These are phyloP conservation scores for Tylopilus intermedius DNA, from an alignment of 768 basidiomycete genomes.

Conservation along the genomic window DNA sequence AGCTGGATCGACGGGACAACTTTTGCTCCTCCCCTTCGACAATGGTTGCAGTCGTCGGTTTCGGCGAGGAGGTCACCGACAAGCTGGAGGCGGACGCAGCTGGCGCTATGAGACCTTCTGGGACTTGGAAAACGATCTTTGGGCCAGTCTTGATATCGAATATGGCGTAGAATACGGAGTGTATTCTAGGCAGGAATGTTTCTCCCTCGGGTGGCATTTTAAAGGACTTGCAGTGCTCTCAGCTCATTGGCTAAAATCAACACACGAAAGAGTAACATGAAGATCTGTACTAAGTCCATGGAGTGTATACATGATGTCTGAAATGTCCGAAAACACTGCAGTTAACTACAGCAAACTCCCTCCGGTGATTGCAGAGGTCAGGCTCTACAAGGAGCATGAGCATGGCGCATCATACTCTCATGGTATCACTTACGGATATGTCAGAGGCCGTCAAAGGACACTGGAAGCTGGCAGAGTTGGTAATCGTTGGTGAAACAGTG, in stretches of 20 bases:
- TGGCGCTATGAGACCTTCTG: conserved; percentile 76
- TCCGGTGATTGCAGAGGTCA: conserved; percentile 17
- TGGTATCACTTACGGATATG: conserved; percentile 15
- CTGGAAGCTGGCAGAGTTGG: conserved; percentile 52
- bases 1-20: conserved; percentile 49
- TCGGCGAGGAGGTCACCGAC: conserved; percentile 32
- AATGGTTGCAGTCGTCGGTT: conserved; percentile 28
- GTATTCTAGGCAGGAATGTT: conserved; percentile 73
- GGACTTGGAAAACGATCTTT: conserved; percentile 89
- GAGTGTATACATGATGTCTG: conserved; percentile 12
- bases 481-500: conserved; percentile 62
- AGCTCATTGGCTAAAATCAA: background rate
- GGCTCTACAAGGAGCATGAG: conserved; percentile 18
- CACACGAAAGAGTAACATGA: background rate
- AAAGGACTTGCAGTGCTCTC: background rate
- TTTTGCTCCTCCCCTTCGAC: conserved; percentile 33
- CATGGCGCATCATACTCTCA: background rate
- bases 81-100: conserved; percentile 29
- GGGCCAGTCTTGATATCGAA: conserved; percentile 86
- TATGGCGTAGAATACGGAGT: conserved; percentile 90
- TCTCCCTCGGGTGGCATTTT: conserved; percentile 46
- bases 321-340: conserved; percentile 2
- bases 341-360: background rate
- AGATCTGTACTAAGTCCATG: conserved; percentile 14
- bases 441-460: conserved; percentile 52